These are phyloP conservation scores for Byssothecium circinans DNA, from an alignment of 2,329 filamentous ascomycete genomes.

Conservation along the genomic window DNA sequence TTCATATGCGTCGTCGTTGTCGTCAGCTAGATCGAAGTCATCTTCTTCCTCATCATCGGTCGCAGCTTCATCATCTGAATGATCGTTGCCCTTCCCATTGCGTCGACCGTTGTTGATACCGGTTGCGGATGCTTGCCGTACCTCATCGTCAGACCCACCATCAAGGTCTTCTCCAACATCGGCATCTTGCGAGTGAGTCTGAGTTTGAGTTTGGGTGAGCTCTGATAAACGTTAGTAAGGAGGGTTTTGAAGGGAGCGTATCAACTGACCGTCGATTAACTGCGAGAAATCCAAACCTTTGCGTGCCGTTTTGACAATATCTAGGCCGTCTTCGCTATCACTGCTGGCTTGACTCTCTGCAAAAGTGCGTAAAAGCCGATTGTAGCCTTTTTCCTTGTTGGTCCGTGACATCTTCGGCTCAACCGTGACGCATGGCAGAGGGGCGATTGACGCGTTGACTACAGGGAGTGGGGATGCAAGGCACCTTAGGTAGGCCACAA, in stretches of 20 bases:
- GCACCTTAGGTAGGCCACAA: no score
- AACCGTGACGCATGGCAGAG: no score
- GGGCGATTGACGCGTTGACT: no score
- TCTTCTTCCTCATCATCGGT: conserved; percentile 9
- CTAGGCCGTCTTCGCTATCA: conserved; percentile 48
- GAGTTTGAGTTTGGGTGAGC: conserved; percentile 29
- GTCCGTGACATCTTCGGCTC: conserved; percentile 15
- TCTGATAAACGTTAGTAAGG: conserved; percentile 19
- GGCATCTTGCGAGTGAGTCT: conserved; percentile 24
- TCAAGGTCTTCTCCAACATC: conserved; percentile 2
- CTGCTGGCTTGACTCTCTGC: conserved; percentile 33
- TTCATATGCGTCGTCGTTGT: conserved; percentile 59
- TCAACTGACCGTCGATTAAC: conserved; percentile 35
- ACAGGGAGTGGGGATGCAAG: no score
- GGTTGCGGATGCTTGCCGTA: neutral
- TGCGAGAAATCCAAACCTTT: conserved; percentile 38
- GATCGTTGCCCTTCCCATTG: neutral
- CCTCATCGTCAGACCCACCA: conserved; percentile 15
- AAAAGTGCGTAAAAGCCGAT: conserved; percentile 24
- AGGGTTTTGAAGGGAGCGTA: neutral
- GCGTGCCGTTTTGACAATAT: conserved; percentile 41
- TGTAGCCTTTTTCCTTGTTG: conserved; percentile 16
- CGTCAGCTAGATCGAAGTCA: conserved; percentile 51
- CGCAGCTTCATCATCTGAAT: conserved; percentile 8
- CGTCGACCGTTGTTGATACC: neutral